These are phyloP conservation scores for Fusarium chaquense DNA, from an alignment of 2,329 filamentous ascomycete species.

Conservation along the genomic window DNA sequence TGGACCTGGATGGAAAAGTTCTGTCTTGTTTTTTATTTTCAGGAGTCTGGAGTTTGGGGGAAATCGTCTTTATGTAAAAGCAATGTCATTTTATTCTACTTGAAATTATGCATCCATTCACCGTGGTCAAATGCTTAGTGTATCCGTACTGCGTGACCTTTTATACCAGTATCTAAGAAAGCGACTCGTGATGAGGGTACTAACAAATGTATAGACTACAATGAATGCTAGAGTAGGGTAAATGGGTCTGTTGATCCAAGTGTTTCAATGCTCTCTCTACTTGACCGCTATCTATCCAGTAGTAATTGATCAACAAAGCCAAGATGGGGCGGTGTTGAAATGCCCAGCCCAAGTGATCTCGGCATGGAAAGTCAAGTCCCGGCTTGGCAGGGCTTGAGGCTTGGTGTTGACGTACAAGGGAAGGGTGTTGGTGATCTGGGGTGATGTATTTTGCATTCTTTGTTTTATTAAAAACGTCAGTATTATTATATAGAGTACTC, in stretches of 20 bases:
- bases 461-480: background rate
- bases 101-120: background rate
- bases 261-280: background rate
- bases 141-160: too few species aligned
- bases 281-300: background rate
- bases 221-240: background rate
- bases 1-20: background rate
- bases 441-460: background rate
- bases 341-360: conserved; percentile 8
- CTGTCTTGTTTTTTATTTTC: too few species aligned
- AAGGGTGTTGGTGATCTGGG: too few species aligned
- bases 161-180: background rate
- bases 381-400: conserved; percentile 18
- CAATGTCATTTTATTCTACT: background rate
- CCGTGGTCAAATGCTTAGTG: background rate
- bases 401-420: background rate
- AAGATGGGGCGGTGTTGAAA: background rate
- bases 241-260: background rate
- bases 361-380: conserved; percentile 13
- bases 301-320: background rate
- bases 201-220: too few species aligned
- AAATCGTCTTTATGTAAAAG: background rate
- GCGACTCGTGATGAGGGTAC: background rate
- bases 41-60: background rate
- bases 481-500: too few species aligned